phyloP scores from a whole-genome alignment of 805 yeast species.

The Metschnikowia corniflorae region DNA sequence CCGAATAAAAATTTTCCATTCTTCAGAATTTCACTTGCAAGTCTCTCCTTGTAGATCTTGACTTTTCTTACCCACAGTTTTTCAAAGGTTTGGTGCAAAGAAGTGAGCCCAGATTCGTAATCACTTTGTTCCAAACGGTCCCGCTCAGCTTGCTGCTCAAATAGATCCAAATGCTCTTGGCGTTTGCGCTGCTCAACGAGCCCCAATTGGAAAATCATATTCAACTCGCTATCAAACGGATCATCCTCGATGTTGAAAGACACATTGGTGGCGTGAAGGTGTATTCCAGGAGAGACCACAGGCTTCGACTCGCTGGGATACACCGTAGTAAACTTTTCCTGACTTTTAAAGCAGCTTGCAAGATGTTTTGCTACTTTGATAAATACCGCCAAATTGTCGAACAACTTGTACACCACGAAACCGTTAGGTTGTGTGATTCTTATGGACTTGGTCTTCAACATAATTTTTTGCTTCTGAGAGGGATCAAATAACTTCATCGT shows the following conservation, averaged over 20 bases:
- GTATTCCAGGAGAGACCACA: slow-evolving; percentile 27
- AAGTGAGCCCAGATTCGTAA: slow-evolving; percentile 3
- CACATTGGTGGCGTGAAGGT: slow-evolving; percentile 24
- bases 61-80: slow-evolving; percentile 65
- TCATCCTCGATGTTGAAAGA: slow-evolving; percentile 41
- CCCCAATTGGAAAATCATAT: slow-evolving; percentile 42
- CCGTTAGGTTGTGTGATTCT: slow-evolving; percentile 37
- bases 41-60: slow-evolving; percentile 36
- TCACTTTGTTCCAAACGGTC: not conserved
- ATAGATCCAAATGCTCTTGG: slow-evolving; percentile 26
- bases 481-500: slow-evolving; percentile 7
- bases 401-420: slow-evolving; percentile 35
- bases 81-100: slow-evolving; percentile 11
- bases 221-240: slow-evolving; percentile 40
- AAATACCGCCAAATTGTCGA: slow-evolving; percentile 36
- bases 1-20: slow-evolving; percentile 35
- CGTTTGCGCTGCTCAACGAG: slow-evolving; percentile 38
- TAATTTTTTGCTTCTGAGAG: slow-evolving; percentile 1
- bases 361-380: slow-evolving; percentile 34
- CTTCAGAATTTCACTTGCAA: slow-evolving; percentile 9
- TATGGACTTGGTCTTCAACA: slow-evolving; percentile 22
- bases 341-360: slow-evolving; percentile 22
- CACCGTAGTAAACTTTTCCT: slow-evolving; percentile 20
- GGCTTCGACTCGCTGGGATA: slow-evolving; percentile 31
- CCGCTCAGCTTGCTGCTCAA: slow-evolving; percentile 10